These are phyloP conservation scores for Populus pruinosa DNA, from an alignment of 345 rosid genomes.

Conservation along the genomic window DNA sequence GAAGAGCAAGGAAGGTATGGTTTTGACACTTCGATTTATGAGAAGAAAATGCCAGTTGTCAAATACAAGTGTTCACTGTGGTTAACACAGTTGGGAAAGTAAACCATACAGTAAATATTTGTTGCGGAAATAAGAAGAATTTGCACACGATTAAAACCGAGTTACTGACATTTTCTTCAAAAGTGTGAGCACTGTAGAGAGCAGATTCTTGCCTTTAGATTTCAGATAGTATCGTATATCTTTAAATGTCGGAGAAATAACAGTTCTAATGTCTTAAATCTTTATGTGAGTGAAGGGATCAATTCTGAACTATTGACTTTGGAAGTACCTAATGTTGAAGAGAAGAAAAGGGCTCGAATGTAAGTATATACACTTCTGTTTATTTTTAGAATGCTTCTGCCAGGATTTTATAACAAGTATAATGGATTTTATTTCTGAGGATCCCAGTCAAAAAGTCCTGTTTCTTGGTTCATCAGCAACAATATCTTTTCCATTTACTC, in stretches of 20 bases:
- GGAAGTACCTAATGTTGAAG: constrained; percentile 1
- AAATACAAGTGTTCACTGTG: not conserved
- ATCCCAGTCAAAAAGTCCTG: not conserved
- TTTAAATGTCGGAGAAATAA: not conserved
- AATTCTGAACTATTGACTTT: no score
- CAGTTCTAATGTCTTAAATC: not conserved
- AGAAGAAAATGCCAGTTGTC: not conserved
- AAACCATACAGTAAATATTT: not conserved
- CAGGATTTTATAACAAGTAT: not conserved
- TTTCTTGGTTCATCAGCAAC: not conserved
- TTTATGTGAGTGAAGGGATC: not conserved
- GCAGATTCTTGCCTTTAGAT: not conserved
- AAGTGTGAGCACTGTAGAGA: not conserved
- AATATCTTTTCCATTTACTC: not conserved
- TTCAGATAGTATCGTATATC: not conserved
- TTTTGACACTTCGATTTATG: not conserved
- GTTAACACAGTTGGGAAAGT: not conserved
- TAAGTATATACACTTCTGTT: constrained; percentile 26
- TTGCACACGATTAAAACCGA: not conserved
- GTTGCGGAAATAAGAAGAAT: not conserved
- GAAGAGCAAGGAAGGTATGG: constrained; percentile 31
- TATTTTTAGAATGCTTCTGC: not conserved
- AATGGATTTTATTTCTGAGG: not conserved
- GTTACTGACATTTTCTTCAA: not conserved
- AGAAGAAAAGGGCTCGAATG: constrained; percentile 58